Evolutionary conservation across 2,329 filamentous ascomycete genomes (phyloP), one percentile per base, ranked within the genome.

Genomic region (Alternaria ventricosa): DNA sequence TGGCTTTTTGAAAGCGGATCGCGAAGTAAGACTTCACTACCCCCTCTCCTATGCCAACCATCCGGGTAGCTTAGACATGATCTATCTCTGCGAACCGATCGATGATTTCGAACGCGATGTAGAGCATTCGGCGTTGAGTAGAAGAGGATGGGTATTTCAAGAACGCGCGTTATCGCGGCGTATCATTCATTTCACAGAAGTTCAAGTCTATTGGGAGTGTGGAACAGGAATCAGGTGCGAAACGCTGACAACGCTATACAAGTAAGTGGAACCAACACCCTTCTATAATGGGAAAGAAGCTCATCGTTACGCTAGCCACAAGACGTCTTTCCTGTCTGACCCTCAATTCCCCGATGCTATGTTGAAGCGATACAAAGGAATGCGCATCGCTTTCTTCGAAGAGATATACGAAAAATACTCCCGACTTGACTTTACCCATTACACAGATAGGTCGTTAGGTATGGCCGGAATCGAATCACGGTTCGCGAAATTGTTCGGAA

Each of bases 191-290:
- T 77, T 75, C 36, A 69, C 71, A 0, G 55, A 71, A 3, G 55
- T 43, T 8, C 74, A 78, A 46, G 66, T 65, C 1, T 78, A 77
- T 23, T 78, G 66, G 59, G 74, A 77, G 41, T 76, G 75, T 46
- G 66, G 70, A 3, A 43, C 57, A 0, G 70, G 70, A 1, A 55
- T 74, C 3, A 50, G 70, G 18, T 74, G 71, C 23, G 70, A 74
- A 27, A 72, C 69, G 0, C 12, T 71, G 4, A 61, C 64, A 0
- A 67, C 55, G 27, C 63, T 68, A 62, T 43, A 45, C 23, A 70
- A 69, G 67, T 70, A 65, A 63, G 67, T 28, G 15, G 5, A 10
- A 22, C 15, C 13, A 25, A 25, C 13, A 8, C 8, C 15, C 18
- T 45, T 11, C 5, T 13, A 22, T 10, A 11, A n/a, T 10, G 22